phyloP scores from a whole-genome alignment of 306 rosid genomes.

The Mimosa pudica region DNA sequence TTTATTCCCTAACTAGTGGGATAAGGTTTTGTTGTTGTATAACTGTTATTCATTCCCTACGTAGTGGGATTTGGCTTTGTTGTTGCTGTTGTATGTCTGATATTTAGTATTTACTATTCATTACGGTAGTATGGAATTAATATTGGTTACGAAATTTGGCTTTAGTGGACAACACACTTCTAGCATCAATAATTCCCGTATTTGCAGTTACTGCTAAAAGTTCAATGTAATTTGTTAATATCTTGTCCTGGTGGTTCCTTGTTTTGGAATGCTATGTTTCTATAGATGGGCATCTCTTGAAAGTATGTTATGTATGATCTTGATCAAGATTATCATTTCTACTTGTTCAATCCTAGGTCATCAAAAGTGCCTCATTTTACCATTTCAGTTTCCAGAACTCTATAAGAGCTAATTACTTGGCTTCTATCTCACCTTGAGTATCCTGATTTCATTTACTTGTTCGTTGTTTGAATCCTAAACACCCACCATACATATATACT shows the following conservation, averaged over 20 bases:
- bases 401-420: neutral
- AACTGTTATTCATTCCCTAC: too few relatives aligned
- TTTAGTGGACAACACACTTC: slow-evolving; percentile 2
- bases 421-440: neutral
- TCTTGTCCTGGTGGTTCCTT: slow-evolving; percentile 4
- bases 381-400: neutral
- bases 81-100: neutral
- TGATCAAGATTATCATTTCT: neutral
- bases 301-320: neutral
- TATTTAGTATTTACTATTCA: neutral
- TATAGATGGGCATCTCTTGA: neutral
- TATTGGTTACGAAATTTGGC: slow-evolving; percentile 14
- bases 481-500: neutral
- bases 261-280: neutral
- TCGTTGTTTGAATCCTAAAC: neutral
- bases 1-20: neutral
- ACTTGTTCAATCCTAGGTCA: neutral
- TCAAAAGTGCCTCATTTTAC: neutral
- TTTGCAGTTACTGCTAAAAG: neutral
- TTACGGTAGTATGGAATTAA: neutral
- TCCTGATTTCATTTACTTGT: neutral
- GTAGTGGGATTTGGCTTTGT: too few relatives aligned
- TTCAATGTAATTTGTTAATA: neutral
- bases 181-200: neutral
- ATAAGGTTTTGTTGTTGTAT: too few relatives aligned